Evolutionary conservation across 2,329 filamentous ascomycete genomes (phyloP).

Genomic region (Nemania bipapillata): DNA sequence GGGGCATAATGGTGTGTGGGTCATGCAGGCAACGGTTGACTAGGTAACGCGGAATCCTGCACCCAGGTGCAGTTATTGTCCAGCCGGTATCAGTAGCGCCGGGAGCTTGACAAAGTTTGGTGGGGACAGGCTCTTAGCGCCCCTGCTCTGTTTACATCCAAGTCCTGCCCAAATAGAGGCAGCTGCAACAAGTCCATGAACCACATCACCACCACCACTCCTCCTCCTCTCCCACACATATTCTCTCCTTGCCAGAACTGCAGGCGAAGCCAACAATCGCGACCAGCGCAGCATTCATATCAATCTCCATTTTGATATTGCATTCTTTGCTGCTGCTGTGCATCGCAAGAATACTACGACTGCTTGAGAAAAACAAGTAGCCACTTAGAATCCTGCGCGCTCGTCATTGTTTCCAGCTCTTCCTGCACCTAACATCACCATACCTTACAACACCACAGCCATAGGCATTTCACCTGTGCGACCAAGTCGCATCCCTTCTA

Average conservation of each 20-base stretch:
- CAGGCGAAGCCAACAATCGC: conserved; percentile 15
- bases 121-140: conserved; percentile 24
- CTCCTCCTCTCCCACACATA: conserved; percentile 27
- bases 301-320: conserved; percentile 15
- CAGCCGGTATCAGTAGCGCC: conserved; percentile 33
- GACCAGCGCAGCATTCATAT: not conserved
- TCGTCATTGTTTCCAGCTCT: conserved; percentile 13
- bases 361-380: conserved; percentile 1
- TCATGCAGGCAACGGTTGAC: conserved; percentile 29
- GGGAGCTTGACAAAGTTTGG: conserved; percentile 35
- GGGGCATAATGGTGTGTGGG: conserved; percentile 28
- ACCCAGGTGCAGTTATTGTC: not conserved
- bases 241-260: conserved; percentile 16
- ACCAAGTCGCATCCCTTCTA: conserved; percentile 14
- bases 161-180: conserved; percentile 42
- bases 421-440: conserved; percentile 5
- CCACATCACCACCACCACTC: conserved; percentile 30
- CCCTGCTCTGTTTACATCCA: conserved; percentile 44
- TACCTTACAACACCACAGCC: conserved; percentile 6
- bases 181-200: conserved; percentile 25
- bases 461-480: not conserved
- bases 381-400: conserved; percentile 23
- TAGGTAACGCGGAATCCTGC: conserved; percentile 27
- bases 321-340: conserved; percentile 28
- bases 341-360: conserved; percentile 12